Conservation (phyloP, 345 rosid genomes). For the Lenwebbia sp. region DNA sequence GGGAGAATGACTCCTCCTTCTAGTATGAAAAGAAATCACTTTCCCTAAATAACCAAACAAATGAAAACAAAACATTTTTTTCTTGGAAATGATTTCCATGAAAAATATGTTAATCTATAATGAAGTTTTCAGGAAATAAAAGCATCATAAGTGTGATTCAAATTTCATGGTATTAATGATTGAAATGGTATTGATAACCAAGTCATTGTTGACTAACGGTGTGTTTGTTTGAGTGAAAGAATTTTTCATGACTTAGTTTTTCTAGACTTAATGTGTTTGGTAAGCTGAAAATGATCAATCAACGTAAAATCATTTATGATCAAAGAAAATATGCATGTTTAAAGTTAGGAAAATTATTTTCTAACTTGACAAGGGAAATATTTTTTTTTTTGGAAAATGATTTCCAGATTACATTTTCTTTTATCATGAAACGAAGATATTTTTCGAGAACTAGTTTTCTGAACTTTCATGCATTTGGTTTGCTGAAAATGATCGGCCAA, state of each 20-base stretch:
- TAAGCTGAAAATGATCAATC: background rate
- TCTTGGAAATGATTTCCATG: no score
- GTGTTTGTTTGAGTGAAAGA: fast-evolving
- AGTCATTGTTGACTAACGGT: background rate
- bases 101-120: no score
- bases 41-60: no score
- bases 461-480: no score
- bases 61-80: no score
- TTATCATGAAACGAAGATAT: background rate
- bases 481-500: no score
- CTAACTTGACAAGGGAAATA: background rate
- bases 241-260: fast-evolving
- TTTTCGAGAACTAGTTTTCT: background rate
- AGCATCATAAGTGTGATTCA: background rate
- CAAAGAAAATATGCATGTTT: background rate
- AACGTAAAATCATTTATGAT: background rate
- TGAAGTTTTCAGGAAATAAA: no score
- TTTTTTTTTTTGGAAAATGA: background rate
- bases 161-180: background rate
- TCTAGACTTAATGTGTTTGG: fast-evolving
- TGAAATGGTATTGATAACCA: background rate
- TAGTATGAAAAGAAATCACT: no score
- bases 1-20: no score
- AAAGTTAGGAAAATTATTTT: background rate
- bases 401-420: fast-evolving